Evolutionary conservation across 2,329 filamentous ascomycete species (phyloP), one percentile per base, ranked within the genome.

Genomic region (Gliomastix tumulicola): DNA sequence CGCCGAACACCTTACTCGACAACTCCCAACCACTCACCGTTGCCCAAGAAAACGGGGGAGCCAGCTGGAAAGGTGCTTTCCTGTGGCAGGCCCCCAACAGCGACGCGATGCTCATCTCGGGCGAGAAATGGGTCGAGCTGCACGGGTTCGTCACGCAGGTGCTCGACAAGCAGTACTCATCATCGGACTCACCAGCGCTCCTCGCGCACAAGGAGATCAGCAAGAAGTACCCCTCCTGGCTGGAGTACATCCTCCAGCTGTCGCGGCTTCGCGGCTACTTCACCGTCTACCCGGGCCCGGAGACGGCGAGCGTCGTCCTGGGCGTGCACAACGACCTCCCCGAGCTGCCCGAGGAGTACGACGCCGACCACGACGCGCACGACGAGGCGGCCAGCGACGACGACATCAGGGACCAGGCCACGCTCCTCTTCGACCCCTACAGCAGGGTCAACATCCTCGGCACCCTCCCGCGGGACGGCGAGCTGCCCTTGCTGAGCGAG

Each of bases 81-180:
- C 65, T 94, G 8, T 95, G 88, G 82, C 84, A 95, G 59, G 78
- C 81, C 3, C 89, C 90, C 6, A 84, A 80, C 45, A 86, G 82
- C 51, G 84, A 92, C 44, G 89, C 90, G 1, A 76, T 81, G 10
- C 68, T 98, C 9, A 82, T 90, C 54, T 79, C 92, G 38, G 88
- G 89, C 30, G 77, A 88, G 33, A 88, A 83, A 51, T 98, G 92
- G 92, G 65, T 76, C 11, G 86, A 94, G 47, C 71, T 95, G 9
- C 88, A 96, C 54, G 74, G 79, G 10, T 92, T 94, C 48, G 71
- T 94, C 3, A 76, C 83, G 10, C 71, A 74, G 33, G 67, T 80
- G 7, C 62, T 89, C 13, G 62, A 68, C 21, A 53, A 54, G 15
- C 62, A 67, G 30, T 57, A 60, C 23, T 36, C 45, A 1, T 50